Base-by-base conservation (phyloP, 495 filamentous ascomycete genomes). In the Aspergillus baeticus region DNA sequence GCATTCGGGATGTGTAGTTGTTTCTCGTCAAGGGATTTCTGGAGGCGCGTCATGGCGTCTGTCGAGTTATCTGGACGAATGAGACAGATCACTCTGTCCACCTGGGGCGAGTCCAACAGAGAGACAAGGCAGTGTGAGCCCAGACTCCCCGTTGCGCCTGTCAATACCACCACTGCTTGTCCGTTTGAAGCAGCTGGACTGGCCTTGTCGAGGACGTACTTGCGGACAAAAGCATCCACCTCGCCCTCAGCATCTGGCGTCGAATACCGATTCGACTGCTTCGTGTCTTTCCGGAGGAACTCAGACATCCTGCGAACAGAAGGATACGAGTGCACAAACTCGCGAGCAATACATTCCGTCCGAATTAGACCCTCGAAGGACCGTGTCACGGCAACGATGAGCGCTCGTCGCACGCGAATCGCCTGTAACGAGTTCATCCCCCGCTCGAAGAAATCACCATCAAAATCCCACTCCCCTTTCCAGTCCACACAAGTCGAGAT, bases 111-210 rank as follows among this genome's bases (percentile, higher is more conserved):
- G 15, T n/a, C n/a, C 3, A 29, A n/a, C 0, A 75, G 33, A 5
- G 66, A n/a, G 2, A 54, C 61, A 3, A 77, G 67, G 0, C 79
- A 48, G 55, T 81, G 75, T 0, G 68, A 67, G 7, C 78, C 78
- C 11, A 81, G 44, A 47, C 74, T 74, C 0, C 77, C 78, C 1
- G 81, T 78, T 29, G 26, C 26, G 26, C 26, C 26, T 15, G 80
- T 83, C 5, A 81, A 54, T 1, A 83, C 44, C 2, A 83, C 57
- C 18, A 42, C 43, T 10, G 51, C 33, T 46, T 22, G 26, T 33
- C 15, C 17, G 2, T 50, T n/a, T 22, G 4, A n/a, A n/a, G n/a
- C 8, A 23, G 14, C 5, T 44, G 26, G 5, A 26, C 1, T 31
- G 15, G 1, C 29, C 26, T 26, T 45, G 42, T 20, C 26, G 31